Evolutionary conservation across 1,139 yeast species (phyloP).

Genomic region (Sugiyamaella neomexicana): DNA sequence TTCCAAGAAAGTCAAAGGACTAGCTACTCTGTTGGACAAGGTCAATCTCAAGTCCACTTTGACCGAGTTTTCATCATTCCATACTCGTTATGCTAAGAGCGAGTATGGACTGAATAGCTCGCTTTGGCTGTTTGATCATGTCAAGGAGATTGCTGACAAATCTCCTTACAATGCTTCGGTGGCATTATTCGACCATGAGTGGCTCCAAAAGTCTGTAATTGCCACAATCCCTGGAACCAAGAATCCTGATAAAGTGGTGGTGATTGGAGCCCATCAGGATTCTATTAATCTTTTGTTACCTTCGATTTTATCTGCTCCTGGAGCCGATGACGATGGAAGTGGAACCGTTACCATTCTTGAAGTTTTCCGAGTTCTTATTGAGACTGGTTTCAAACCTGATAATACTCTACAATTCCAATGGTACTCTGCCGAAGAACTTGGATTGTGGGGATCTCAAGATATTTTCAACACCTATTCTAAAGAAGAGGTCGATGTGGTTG

Average conservation of each 20-base stretch:
- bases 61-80: conserved; percentile 66
- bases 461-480: conserved; percentile 59
- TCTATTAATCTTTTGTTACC: conserved; percentile 77
- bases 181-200: conserved; percentile 50
- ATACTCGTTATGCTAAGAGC: conserved; percentile 79
- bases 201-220: conserved; percentile 61
- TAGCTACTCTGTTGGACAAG: conserved; percentile 48
- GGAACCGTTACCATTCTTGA: conserved; percentile 82
- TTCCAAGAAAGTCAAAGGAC: conserved; percentile 44
- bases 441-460: conserved; percentile 82
- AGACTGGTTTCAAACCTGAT: conserved; percentile 53
- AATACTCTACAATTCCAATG: conserved; percentile 90
- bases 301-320: conserved; percentile 70
- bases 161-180: conserved; percentile 39
- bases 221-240: conserved; percentile 46
- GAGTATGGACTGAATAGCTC: conserved; percentile 71
- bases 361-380: conserved; percentile 62
- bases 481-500: conserved; percentile 56
- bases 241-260: conserved; percentile 50
- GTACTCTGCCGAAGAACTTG: conserved; percentile 95
- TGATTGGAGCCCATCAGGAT: conserved; percentile 90
- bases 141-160: conserved; percentile 46
- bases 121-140: conserved; percentile 60
- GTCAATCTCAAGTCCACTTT: conserved; percentile 54
- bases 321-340: conserved; percentile 94